phyloP scores from a whole-genome alignment of 768 basidiomycete species.

The Jaapia argillacea region DNA sequence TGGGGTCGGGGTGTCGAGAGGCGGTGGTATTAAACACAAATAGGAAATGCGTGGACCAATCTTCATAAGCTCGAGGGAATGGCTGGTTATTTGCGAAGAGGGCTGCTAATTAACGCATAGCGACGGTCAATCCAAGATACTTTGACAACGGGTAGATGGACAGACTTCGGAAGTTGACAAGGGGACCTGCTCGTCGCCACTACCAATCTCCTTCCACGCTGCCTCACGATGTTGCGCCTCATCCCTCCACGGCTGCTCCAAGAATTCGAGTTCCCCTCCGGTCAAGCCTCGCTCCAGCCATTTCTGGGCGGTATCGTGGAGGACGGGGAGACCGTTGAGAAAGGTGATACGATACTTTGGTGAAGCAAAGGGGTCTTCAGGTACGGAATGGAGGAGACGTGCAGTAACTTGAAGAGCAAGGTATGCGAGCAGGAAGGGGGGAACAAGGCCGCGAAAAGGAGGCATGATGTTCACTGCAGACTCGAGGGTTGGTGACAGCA shows the following conservation, averaged over 20 bases:
- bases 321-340: constrained; percentile 68
- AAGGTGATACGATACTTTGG: constrained; percentile 77
- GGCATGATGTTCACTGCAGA: too few species aligned
- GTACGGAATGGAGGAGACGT: constrained; percentile 53
- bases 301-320: constrained; percentile 58
- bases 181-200: constrained; percentile 28
- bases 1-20: constrained; percentile 35
- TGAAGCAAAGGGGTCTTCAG: constrained; percentile 73
- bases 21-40: constrained; percentile 69
- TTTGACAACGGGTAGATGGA: too few species aligned
- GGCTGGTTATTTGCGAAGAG: constrained; percentile 3
- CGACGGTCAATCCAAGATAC: too few species aligned
- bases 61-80: constrained; percentile 65
- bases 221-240: constrained; percentile 26
- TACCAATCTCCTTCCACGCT: constrained; percentile 50
- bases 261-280: constrained; percentile 71
- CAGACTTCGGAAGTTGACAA: too few species aligned
- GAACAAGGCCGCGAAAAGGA: constrained; percentile 4
- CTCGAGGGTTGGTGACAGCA: too few species aligned
- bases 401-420: constrained; percentile 17
- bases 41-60: constrained; percentile 62
- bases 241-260: constrained; percentile 52
- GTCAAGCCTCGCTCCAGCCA: constrained; percentile 68
- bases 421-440: constrained; percentile 5
- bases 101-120: constrained; percentile 4